Percentiles rank a stretch among this genome's conserved stretches.
Evolutionary conservation across 2,329 filamentous ascomycete genomes (phyloP).

Genomic region (Mollisiaceae sp.): DNA sequence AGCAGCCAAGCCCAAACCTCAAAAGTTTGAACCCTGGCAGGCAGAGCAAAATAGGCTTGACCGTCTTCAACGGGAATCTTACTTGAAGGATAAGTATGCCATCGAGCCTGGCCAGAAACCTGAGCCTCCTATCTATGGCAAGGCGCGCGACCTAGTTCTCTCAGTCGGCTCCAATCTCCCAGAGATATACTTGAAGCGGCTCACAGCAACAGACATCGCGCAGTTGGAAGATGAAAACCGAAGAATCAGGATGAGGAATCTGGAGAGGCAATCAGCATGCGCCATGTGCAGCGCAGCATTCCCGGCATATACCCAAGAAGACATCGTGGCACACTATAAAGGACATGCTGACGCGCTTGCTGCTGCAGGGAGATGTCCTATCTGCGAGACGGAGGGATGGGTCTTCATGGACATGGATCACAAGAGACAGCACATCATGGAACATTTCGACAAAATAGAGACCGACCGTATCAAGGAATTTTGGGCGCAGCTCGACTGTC

Average conservation of each 20-base stretch:
- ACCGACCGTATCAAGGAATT: conserved; percentile 25
- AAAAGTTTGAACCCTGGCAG: conserved; percentile 30
- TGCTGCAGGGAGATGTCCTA: conserved; percentile 32
- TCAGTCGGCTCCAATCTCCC: conserved; percentile 28
- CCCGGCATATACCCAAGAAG: conserved; percentile 23
- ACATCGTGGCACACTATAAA: conserved; percentile 29
- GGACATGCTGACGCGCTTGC: conserved; percentile 31
- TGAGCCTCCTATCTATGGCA: conserved; percentile 32
- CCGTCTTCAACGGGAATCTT: conserved; percentile 31
- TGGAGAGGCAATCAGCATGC: conserved; percentile 33
- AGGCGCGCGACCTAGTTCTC: conserved; percentile 28
- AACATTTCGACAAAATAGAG: conserved; percentile 22
- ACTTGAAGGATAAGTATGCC: conserved; percentile 32
- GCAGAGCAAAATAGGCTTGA: conserved; percentile 30
- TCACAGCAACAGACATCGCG: conserved; percentile 36
- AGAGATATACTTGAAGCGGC: conserved; percentile 30
- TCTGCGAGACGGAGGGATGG: conserved; percentile 35
- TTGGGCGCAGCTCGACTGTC: conserved; percentile 32
- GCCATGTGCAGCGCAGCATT: conserved; percentile 30
- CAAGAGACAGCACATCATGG: conserved; percentile 31
- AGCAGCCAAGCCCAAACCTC: conserved; percentile 22
- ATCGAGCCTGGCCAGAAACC: conserved; percentile 36
- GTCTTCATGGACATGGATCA: conserved; percentile 30
- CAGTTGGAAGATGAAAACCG: conserved; percentile 32
- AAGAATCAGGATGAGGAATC: conserved; percentile 31